phyloP scores from a whole-genome alignment of 306 rosid species.

The Quercus agrifolia region DNA sequence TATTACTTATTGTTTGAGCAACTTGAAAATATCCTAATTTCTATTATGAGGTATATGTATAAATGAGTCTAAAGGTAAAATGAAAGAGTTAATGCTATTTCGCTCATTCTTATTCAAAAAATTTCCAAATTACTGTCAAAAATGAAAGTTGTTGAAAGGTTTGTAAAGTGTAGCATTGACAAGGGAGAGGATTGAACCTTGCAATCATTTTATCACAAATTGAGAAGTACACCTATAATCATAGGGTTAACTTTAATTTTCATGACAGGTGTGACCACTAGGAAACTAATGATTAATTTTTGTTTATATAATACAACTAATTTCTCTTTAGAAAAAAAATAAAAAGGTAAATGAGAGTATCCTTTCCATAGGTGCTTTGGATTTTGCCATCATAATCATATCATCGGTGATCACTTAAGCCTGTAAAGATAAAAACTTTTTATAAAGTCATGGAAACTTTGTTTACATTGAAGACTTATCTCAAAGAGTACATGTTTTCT shows the following conservation, averaged over 20 bases:
- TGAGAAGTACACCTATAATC: constrained; percentile 47
- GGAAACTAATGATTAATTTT: neutral
- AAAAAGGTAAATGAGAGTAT: neutral
- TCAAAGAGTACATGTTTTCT: neutral
- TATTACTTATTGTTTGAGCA: no score
- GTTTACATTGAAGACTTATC: neutral
- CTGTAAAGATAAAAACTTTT: neutral
- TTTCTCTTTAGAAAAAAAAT: neutral
- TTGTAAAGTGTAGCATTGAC: neutral
- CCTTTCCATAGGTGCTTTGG: neutral
- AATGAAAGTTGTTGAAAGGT: neutral
- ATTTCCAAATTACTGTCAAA: neutral
- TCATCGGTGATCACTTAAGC: neutral
- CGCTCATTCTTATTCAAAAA: neutral
- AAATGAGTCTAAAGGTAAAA: neutral
- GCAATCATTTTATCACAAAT: neutral
- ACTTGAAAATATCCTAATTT: no score
- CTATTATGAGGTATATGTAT: no score
- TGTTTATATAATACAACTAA: no score
- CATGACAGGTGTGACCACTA: neutral
- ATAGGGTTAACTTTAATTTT: constrained; percentile 25
- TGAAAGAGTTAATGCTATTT: neutral
- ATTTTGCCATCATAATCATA: neutral
- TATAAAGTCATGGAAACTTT: neutral
- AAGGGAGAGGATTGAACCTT: neutral